These are phyloP conservation scores for Pseudopithomyces chartarum DNA, from an alignment of 2,329 filamentous ascomycete genomes.

Conservation along the genomic window DNA sequence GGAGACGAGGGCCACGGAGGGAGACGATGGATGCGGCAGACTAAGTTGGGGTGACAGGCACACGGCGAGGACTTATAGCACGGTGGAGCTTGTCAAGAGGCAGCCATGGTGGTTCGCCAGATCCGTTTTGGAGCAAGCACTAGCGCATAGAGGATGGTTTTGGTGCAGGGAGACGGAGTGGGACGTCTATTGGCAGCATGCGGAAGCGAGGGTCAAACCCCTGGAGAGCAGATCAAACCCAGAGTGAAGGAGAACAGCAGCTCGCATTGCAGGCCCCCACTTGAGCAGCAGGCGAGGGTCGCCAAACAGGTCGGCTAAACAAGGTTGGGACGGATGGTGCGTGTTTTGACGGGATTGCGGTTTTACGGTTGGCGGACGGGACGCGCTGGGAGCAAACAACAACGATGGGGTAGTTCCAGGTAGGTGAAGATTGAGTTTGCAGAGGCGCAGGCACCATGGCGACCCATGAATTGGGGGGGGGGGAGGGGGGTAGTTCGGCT, in stretches of 20 bases:
- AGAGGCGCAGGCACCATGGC: too few relatives aligned
- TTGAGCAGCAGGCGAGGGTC: background rate
- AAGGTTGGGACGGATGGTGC: background rate
- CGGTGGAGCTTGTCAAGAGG: conserved; percentile 4
- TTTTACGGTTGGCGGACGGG: too few relatives aligned
- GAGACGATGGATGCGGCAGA: conserved; percentile 1
- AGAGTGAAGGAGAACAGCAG: conserved; percentile 15
- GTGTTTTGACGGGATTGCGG: background rate
- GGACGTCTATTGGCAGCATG: conserved; percentile 11
- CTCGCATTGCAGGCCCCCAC: conserved; percentile 19
- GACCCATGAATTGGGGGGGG: too few relatives aligned
- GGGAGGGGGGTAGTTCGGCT: too few relatives aligned
- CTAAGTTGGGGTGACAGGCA: background rate
- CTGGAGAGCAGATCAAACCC: conserved; percentile 27
- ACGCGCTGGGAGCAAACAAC: too few relatives aligned
- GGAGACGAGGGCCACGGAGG: conserved; percentile 1
- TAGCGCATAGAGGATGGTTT: conserved; percentile 18
- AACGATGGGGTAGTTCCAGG: too few relatives aligned
- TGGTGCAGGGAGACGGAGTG: conserved; percentile 4
- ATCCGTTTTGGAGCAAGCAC: conserved; percentile 7
- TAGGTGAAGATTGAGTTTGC: too few relatives aligned
- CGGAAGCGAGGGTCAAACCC: conserved; percentile 20
- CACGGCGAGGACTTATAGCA: conserved; percentile 15
- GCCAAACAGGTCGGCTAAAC: conserved; percentile 4
- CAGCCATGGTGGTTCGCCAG: background rate